These are phyloP conservation scores for Rhizoclosmatium globosum DNA, from an alignment of 192 early-diverging fungal genomes.

Conservation along the genomic window DNA sequence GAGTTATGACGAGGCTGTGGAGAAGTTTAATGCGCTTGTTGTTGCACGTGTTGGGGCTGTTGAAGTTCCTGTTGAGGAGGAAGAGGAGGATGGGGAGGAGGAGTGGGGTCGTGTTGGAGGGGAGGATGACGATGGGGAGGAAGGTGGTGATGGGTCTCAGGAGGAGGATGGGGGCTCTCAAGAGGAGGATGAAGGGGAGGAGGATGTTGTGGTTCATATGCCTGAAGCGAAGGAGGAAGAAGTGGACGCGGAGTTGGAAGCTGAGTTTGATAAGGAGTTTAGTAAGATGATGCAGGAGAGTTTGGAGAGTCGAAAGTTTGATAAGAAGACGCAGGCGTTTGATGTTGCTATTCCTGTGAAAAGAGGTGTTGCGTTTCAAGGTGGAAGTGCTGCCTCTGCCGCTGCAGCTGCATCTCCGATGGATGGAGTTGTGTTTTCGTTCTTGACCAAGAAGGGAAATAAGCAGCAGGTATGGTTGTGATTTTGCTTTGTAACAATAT, in stretches of 20 bases:
- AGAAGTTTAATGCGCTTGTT: constrained; percentile 66
- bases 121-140: constrained; percentile 53
- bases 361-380: constrained; percentile 24
- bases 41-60: constrained; percentile 45
- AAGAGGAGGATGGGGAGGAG: constrained; percentile 57
- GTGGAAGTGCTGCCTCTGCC: constrained; percentile 7
- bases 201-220: constrained; percentile 75
- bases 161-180: constrained; percentile 8
- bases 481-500: neutral
- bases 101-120: constrained; percentile 45
- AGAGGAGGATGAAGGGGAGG: constrained; percentile 62
- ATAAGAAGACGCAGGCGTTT: constrained; percentile 77
- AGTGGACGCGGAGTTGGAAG: constrained; percentile 77
- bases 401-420: constrained; percentile 31
- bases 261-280: constrained; percentile 90
- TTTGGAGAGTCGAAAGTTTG: constrained; percentile 81
- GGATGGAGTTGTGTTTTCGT: constrained; percentile 76
- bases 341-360: constrained; percentile 90
- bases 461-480: constrained; percentile 71
- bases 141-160: constrained; percentile 41
- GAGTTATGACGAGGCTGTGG: constrained; percentile 84
- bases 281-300: constrained; percentile 92
- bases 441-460: constrained; percentile 86
- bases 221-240: constrained; percentile 55
- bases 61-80: constrained; percentile 27